phyloP scores from a whole-genome alignment of 225 moss, liverwort and hornwort genomes.

The Ulota crispa region DNA sequence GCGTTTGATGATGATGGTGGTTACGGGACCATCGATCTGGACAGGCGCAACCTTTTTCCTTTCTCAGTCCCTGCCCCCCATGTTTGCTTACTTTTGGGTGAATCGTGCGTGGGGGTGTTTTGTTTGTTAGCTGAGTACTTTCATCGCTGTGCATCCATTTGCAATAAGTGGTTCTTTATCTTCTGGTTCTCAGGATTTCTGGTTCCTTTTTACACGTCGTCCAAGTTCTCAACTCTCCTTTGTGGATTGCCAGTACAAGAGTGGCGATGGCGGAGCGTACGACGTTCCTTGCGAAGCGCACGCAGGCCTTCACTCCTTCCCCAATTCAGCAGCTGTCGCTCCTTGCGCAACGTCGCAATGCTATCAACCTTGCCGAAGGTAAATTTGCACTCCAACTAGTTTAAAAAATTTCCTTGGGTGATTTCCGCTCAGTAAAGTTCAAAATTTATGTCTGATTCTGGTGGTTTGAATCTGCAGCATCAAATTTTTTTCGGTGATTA shows the following conservation, averaged over 20 bases:
- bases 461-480: neutral
- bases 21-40: conserved; percentile 39
- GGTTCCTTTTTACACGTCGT: neutral
- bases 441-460: neutral
- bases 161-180: neutral
- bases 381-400: neutral
- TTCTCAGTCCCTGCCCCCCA: conserved; percentile 15
- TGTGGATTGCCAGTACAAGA: neutral
- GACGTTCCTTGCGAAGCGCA: conserved; percentile 48
- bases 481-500: neutral
- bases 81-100: neutral
- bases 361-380: conserved; percentile 96
- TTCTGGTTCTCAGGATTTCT: neutral
- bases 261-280: conserved; percentile 26
- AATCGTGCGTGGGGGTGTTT: neutral
- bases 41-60: conserved; percentile 38
- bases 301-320: conserved; percentile 52
- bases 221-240: conserved; percentile 10
- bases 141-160: conserved; percentile 45
- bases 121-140: conserved; percentile 9
- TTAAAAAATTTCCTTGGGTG: neutral
- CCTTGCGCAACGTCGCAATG: conserved; percentile 72
- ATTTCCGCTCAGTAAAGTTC: neutral
- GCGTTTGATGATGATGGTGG: conserved; percentile 30
- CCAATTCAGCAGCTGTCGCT: conserved; percentile 72